phyloP scores from a whole-genome alignment of 2,329 filamentous ascomycete species.

The Sclerotinia sclerotiorum region DNA sequence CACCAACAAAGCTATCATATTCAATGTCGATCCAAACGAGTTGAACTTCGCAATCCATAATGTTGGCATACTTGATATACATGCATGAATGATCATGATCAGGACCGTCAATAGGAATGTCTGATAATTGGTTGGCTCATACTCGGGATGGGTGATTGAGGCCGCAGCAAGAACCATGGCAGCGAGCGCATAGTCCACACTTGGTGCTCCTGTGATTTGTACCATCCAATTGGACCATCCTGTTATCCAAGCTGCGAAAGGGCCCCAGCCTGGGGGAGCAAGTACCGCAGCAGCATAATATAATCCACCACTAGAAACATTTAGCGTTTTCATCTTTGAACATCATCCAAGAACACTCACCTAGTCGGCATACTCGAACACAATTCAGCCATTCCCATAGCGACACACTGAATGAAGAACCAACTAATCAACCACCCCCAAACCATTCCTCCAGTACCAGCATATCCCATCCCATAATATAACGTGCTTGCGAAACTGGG shows the following conservation, averaged over 20 bases:
- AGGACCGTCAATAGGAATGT: constrained; percentile 66
- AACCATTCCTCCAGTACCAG: constrained; percentile 63
- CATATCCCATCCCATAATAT: constrained; percentile 66
- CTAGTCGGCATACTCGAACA: constrained; percentile 72
- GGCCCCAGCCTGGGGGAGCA: constrained; percentile 64
- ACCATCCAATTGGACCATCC: constrained; percentile 70
- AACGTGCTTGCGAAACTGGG: constrained; percentile 71
- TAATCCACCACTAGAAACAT: constrained; percentile 56
- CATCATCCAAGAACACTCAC: constrained; percentile 34
- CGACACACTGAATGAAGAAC: constrained; percentile 69
- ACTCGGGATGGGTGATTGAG: constrained; percentile 66
- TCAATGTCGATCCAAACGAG: constrained; percentile 67
- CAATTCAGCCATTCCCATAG: constrained; percentile 68
- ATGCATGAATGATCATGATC: constrained; percentile 66
- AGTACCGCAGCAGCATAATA: constrained; percentile 74
- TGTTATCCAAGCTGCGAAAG: constrained; percentile 66
- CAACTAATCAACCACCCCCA: constrained; percentile 77
- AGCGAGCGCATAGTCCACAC: constrained; percentile 64
- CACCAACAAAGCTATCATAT: constrained; percentile 64
- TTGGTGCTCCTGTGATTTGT: constrained; percentile 66
- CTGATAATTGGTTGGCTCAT: constrained; percentile 64
- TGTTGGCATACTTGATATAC: constrained; percentile 69
- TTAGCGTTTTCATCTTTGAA: constrained; percentile 8
- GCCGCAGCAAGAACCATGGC: constrained; percentile 71
- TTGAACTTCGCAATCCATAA: constrained; percentile 70